Base-by-base conservation (phyloP, 495 filamentous ascomycete species). In the Tetracladium setigerum region DNA sequence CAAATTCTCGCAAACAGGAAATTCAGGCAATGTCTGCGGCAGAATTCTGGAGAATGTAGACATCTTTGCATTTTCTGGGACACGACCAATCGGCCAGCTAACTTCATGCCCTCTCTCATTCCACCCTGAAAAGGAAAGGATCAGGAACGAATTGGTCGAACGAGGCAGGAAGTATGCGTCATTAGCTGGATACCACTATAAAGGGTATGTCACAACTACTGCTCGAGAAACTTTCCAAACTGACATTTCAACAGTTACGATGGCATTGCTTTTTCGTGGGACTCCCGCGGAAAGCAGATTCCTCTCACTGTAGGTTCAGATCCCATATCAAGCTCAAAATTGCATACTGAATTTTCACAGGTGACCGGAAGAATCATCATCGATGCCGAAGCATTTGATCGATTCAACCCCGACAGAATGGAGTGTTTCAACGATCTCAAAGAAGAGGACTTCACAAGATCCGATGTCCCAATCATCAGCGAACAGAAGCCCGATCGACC, bases 151-250 rank as follows among this genome's bases (percentile, higher is more conserved):
- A 38, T 73, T 95, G n/a, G 74, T 95, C 47, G 82, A 87, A 49
- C 84, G 89, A 2, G 89, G 89, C 36, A 87, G 83, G 68, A 84
- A 84, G 52, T 95, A 92, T 58, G 82, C 89, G 2, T 57, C 70
- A 0, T 66, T 94, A 30, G 69, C 78, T 40, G 88, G 89, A 12
- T 86, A 89, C 74, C 84, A 91, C 55, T 94, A 92, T 66, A 86
- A 84, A 30, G n/a, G 40, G 47, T 50, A 30, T 17, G 47, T 49
- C 6, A n/a, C 11, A 12, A 30, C 19, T 53, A 63, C 22, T 62
- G 52, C 43, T 62, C 63, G 31, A 59, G 66, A 13, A 62, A 60
- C 51, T 57, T 68, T 34, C 49, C 45, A 30, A 55, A 56, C 37
- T 47, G 56, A 16, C 53, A 60, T 14, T 67, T 65, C 48, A 49